Base-by-base conservation (phyloP, 2,329 filamentous ascomycete genomes). In the Pyrenophora graminea region DNA sequence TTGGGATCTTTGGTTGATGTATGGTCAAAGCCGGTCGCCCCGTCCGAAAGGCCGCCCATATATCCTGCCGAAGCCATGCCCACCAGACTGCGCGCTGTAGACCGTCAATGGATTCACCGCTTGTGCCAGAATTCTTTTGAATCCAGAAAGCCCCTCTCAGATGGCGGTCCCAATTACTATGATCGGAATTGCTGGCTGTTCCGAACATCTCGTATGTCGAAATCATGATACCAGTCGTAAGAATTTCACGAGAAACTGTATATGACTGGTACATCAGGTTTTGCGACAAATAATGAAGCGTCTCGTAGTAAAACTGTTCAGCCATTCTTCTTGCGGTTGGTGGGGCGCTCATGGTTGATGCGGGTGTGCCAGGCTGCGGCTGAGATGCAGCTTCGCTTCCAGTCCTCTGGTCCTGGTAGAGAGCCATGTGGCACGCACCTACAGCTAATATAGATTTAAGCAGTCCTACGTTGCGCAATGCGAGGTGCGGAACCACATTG, bases 131-230 rank as follows among this genome's bases (percentile, higher is more conserved):
- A 1, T 79, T 84, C 7, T 82, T 74, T 52, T 85, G 80, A 15
- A 87, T 86, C 81, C 84, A 85, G 56, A 86, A 87, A 0, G 85
- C 82, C 1, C 84, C 84, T 61, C 85, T 82, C 0, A 87, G 71
- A 60, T 87, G 84, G 1, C 82, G 74, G 55, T 86, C 81, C 84
- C 85, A 87, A 43, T 77, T 79, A 69, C 80, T 66, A 21, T 69
- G 60, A 40, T 63, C 59, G 12, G 60, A 58, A 33, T 50, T 63
- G 21, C 78, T 76, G 2, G 79, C 79, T 8, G 79, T 81, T 39
- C 83, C 81, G 13, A 86, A 78, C 84, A 86, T 87, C 67, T 86
- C 84, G 53, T 86, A 87, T 0, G 81, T 82, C 6, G 81, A 84
- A 31, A 86, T 81, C 31, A 85, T 77, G 1, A 85, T 72, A 0